Base-by-base conservation (phyloP, 2,329 filamentous ascomycete species). In the Myrmaecium sp. region DNA sequence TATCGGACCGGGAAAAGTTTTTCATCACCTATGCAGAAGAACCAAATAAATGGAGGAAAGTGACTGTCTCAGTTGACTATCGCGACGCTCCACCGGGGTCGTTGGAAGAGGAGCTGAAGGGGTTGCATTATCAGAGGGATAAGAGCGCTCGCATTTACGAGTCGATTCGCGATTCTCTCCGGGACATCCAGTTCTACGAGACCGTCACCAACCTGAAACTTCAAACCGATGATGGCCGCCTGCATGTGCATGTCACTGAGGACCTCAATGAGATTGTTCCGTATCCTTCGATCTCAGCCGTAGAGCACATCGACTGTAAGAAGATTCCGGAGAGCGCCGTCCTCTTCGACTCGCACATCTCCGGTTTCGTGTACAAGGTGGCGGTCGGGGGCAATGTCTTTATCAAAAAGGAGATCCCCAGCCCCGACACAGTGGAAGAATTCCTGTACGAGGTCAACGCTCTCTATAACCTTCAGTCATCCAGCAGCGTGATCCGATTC, bases 371-470 rank as follows among this genome's bases (percentile, higher is more conserved):
- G 11, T 98, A 95, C 62, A 92, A 91, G 48, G 82, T 98, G 30
- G 65, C 59, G 9, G 68, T 83, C 17, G 58, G 69, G 30, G 73
- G 68, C 18, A 60, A 68, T 31, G 72, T 70, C 2, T 75, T 83
- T 41, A 93, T 98, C 54, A 95, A 95, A 52, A 98, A 98, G 50
- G 89, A 98, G 46, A 95, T 98, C 10, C 89, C 89, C 1, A 84
- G 86, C 1, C 86, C 84, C 2, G 86, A 95, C 42, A 89, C 81
- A 0, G 75, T 95, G 12, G 86, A 95, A 35, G 89, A 95, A 48
- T 98, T 98, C 43, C 60, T 95, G 2, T 98, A 98, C 49, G 89
- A 98, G 54, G 79, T 94, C 47, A 94, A 95, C 48, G 86, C 86
- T 3, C 68, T 98, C n/a, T 74, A 78, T 48, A 70, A 71, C 16